Conservation (phyloP, 176 grass and related monocot species). For the Luzula sylvatica region DNA sequence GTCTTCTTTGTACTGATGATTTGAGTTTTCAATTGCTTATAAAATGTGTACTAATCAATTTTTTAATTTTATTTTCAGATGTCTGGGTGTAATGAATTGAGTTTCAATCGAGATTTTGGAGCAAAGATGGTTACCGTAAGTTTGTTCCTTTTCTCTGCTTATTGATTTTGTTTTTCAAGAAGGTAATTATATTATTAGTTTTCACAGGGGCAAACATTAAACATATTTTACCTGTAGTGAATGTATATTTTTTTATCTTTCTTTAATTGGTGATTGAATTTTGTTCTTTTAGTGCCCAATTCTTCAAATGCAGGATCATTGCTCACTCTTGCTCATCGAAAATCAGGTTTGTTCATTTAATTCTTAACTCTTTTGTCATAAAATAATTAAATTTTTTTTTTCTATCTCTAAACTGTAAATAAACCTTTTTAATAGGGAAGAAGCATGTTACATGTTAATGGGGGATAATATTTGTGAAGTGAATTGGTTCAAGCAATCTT, state of each 20-base stretch:
- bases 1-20: too few relatives aligned
- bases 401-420: neutral
- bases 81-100: conserved; percentile 8
- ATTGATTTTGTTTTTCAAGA: neutral
- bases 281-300: conserved; percentile 27
- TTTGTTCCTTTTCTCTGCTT: conserved; percentile 6
- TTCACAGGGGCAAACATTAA: neutral
- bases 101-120: neutral
- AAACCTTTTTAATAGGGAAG: conserved; percentile 38
- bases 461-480: conserved; percentile 58
- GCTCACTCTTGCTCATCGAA: conserved; percentile 61
- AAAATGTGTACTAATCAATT: neutral
- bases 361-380: neutral
- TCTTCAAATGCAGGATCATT: conserved; percentile 34
- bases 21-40: too few relatives aligned
- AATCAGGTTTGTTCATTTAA: conserved; percentile 43
- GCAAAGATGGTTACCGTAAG: conserved; percentile 14
- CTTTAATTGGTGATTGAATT: conserved; percentile 2
- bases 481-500: conserved; percentile 88
- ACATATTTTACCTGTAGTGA: neutral
- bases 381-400: neutral
- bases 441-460: conserved; percentile 44
- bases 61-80: conserved; percentile 15
- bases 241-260: conserved; percentile 8
- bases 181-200: neutral